Evolutionary conservation across 1,284 basidiomycete species (phyloP).

Genomic region (Singerocomus inundabilis): DNA sequence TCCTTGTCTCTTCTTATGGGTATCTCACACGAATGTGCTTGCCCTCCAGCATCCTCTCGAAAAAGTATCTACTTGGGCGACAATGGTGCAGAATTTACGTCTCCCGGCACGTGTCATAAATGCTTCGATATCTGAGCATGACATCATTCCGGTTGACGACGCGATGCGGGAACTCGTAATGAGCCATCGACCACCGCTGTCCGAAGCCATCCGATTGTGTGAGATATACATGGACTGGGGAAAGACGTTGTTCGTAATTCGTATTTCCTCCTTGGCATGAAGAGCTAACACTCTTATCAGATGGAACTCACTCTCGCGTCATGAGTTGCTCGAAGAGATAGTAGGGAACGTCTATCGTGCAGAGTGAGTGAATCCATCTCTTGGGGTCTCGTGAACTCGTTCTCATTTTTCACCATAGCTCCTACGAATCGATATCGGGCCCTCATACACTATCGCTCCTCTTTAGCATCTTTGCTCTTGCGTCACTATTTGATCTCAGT

Average conservation of each 20-base stretch:
- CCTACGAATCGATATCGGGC: constrained; percentile 33
- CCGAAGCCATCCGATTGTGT: constrained; percentile 53
- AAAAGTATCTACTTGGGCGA: constrained; percentile 20
- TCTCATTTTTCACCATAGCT: constrained; percentile 26
- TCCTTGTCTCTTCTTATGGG: constrained; percentile 8
- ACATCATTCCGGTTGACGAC: constrained; percentile 30
- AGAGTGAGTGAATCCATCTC: constrained; percentile 33
- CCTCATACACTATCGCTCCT: constrained; percentile 53
- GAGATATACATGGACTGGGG: constrained; percentile 56
- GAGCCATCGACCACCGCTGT: constrained; percentile 45
- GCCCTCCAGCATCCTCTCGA: constrained; percentile 16
- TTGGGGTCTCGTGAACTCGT: constrained; percentile 5
- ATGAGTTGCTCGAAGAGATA: constrained; percentile 52
- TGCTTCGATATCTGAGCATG: constrained; percentile 33
- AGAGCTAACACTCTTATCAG: constrained; percentile 24
- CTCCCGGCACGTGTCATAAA: constrained; percentile 35
- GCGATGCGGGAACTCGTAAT: constrained; percentile 42
- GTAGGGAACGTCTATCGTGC: constrained; percentile 46
- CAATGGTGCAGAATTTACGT: constrained; percentile 27
- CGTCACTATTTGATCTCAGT: constrained; percentile 47
- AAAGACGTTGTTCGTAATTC: constrained; percentile 45
- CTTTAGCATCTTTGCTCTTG: constrained; percentile 54
- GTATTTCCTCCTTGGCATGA: not conserved
- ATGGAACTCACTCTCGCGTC: constrained; percentile 38
- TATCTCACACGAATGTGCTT: not conserved